Base-by-base conservation (phyloP, 2,329 filamentous ascomycete species). In the Pleomassaria siparia region DNA sequence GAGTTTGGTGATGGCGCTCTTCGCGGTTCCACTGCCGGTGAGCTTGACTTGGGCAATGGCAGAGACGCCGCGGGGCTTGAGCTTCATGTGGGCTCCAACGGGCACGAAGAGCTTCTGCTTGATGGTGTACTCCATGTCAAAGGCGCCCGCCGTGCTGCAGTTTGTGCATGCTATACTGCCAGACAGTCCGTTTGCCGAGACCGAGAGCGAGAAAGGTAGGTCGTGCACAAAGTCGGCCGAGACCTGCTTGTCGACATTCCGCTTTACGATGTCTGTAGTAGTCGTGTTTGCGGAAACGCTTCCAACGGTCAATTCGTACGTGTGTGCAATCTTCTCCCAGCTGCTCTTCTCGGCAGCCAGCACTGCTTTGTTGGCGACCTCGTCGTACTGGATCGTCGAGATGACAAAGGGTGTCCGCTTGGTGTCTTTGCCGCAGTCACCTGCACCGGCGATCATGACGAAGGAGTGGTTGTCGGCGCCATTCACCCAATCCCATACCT, bases 401-500 rank as follows among this genome's bases (percentile, higher is more conserved):
- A 60, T 51, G 4, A 52, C 40, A 33, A 52, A 60, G 2, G 58
- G 56, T 21, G 44, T 46, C 9, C 58, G 33, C 11, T 51, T 22
- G 21, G 37, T 46, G 24, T 58, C 46, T 26, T 45, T 39, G 2
- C 41, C 56, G 40, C 56, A 60, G 3, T 39, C 48, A n/a, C 42
- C 47, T 25, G 44, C 28, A 22, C 47, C 51, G 20, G 56, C 44
- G 18, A 60, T 51, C 45, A 60, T 55, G 28, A 60, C 41, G 49
- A 60, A 60, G 13, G 44, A 45, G 30, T 53, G 26, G 39, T 59
- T 54, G 20, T 41, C 50, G 22, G 47, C 47, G 12, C 48, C 25
- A 25, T 59, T 58, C 26, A 60, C 58, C 59, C 59, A 62, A 33
- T 59, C 45, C 59, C 59, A 62, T 6, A 51, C 48, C 12, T 41